Evolutionary conservation across 1,284 basidiomycete species (phyloP), one percentile per base, ranked within the genome.

Genomic region (Garcileccinum viscosum): DNA sequence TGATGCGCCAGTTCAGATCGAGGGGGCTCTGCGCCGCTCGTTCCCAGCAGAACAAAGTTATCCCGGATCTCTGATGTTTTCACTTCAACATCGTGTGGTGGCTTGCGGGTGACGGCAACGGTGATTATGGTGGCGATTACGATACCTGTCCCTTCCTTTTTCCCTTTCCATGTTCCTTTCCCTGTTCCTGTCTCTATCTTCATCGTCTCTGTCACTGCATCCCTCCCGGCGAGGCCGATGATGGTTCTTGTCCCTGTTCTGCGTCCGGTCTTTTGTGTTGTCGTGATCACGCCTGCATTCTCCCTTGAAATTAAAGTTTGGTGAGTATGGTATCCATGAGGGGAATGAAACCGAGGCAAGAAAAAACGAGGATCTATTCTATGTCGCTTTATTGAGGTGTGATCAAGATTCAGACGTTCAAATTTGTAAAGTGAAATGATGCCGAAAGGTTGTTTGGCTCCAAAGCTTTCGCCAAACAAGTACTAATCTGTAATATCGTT

Each of bases 11-110:
- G 70, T 70, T 78, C 70, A 11, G 73, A 66, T 44, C 69, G 71
- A 58, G 70, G 68, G 8, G 74, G 44, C 24, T 82, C 82, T 14
- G 77, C 79, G 15, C 82, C 80, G 27, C 81, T 78, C 19, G 81
- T 79, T 3, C 73, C 78, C 74, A 93, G 88, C 1, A 88, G 82
- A 72, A 93, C 87, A 75, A 89, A 93, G 72, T 93, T 91, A 60
- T 87, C 84, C 35, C 84, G 84, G 14, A 80, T 80, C 19, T 78
- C 69, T 11, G 72, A 67, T 8, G 58, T 30, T 40, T 72, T 77
- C 12, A 32, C 2, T 33, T 61, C 63, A 8, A 68, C 44, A 30
- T 71, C 68, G 4, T 71, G 27, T 5, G 50, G 72, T 12, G 63
- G 70, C 33, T 72, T 69, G 8, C 33, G 12, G 40, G 50, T 30